Conservation (phyloP, 179 eudicot genomes). For the Amaranthus tricolor region DNA sequence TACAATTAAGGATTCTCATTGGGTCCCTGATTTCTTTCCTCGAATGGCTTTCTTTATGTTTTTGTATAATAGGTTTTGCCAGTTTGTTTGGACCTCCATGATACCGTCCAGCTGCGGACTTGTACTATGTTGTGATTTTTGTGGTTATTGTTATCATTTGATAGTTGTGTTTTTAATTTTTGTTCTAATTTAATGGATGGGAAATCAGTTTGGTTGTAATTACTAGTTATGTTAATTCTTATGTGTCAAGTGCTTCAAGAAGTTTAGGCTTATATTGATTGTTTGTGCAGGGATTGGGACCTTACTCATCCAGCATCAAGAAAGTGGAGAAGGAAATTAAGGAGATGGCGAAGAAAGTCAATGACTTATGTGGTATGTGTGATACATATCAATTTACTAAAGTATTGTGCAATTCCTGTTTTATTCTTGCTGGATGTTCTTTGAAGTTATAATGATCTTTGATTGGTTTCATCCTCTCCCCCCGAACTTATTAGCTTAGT, state of each 20-base stretch:
- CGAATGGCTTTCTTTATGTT: too few species aligned
- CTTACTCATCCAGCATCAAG: slow-evolving; percentile 78
- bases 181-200: not conserved
- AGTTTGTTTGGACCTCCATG: not conserved
- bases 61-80: not conserved
- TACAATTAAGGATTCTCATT: not conserved
- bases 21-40: not conserved
- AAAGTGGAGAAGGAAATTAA: slow-evolving; percentile 85
- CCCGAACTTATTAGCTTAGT: not conserved
- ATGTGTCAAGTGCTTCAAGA: not conserved
- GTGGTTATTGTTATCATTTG: not conserved
- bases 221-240: not conserved
- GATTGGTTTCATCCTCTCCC: not conserved
- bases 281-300: slow-evolving; percentile 76
- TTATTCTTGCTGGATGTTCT: not conserved
- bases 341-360: slow-evolving; percentile 88
- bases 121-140: not conserved
- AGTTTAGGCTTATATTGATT: not conserved
- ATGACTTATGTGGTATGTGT: slow-evolving; percentile 76
- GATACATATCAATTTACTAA: not conserved
- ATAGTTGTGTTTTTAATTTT: not conserved
- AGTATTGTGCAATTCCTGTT: not conserved
- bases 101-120: not conserved
- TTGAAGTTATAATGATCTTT: not conserved
- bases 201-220: not conserved